Percentiles rank a stretch among this genome's conserved stretches.
Evolutionary conservation across 306 rosid genomes (phyloP).

Genomic region (Spatholobus suberectus): DNA sequence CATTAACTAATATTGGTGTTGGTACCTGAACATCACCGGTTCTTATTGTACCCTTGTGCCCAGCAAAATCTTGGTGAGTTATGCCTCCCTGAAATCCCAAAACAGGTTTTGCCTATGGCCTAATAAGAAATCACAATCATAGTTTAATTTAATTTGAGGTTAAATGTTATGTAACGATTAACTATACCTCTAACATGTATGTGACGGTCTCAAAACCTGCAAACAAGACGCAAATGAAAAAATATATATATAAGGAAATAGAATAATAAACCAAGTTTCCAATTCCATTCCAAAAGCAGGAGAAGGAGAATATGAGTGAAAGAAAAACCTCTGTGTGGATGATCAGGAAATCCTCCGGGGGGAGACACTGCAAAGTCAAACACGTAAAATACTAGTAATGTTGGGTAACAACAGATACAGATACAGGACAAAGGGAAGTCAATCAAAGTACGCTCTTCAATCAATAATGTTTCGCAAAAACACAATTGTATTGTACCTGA

Average conservation of each 20-base stretch:
- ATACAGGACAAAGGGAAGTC: no score
- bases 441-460: not conserved
- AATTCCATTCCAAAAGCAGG: not conserved
- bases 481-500: conserved; percentile 40
- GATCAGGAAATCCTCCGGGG: conserved; percentile 58
- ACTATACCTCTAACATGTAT: conserved; percentile 74
- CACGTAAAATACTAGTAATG: not conserved
- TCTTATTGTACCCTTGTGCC: conserved; percentile 88
- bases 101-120: not conserved
- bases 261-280: not conserved
- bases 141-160: not conserved
- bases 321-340: conserved; percentile 62
- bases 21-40: conserved; percentile 93
- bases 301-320: not conserved
- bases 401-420: not conserved
- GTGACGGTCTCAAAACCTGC: conserved; percentile 86
- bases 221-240: conserved; percentile 36
- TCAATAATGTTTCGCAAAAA: not conserved
- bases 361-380: conserved; percentile 54
- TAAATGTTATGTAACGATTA: not conserved
- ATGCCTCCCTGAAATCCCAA: conserved; percentile 72
- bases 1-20: not conserved
- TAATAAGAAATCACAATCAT: not conserved
- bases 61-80: conserved; percentile 97
- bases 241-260: not conserved